Evolutionary conservation across 225 moss, liverwort and hornwort species (phyloP).

Genomic region (Straminergon stramineum): DNA sequence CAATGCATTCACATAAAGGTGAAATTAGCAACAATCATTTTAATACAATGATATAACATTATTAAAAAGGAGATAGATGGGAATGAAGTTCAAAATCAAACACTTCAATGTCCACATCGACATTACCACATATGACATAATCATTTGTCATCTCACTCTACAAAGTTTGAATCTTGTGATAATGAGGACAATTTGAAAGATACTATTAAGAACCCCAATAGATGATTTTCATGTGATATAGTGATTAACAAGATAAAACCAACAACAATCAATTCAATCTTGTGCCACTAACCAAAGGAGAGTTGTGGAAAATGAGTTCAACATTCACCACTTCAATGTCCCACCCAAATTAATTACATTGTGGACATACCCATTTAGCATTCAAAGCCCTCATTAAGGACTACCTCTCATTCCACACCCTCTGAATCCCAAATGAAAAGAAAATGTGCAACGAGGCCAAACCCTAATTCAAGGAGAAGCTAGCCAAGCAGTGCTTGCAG

Average conservation of each 20-base stretch:
- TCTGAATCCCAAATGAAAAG: not conserved
- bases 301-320: not conserved
- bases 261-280: not conserved
- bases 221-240: not conserved
- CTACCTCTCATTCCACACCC: too few relatives aligned
- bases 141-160: not conserved
- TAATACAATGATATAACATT: not conserved
- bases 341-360: not conserved
- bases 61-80: not conserved
- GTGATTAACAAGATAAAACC: not conserved
- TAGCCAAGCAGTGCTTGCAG: not conserved
- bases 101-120: not conserved
- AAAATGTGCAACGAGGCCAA: not conserved
- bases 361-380: not conserved
- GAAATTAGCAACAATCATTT: not conserved
- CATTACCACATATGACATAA: not conserved
- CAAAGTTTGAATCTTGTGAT: not conserved
- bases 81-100: too few relatives aligned
- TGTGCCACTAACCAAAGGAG: not conserved
- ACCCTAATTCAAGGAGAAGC: not conserved
- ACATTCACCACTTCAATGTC: not conserved
- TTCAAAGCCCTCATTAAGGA: not conserved
- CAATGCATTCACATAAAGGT: not conserved
- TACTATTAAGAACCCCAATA: not conserved
- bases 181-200: rapidly evolving